Evolutionary conservation across 306 rosid species (phyloP).

Genomic region (Clitoria ternatea): DNA sequence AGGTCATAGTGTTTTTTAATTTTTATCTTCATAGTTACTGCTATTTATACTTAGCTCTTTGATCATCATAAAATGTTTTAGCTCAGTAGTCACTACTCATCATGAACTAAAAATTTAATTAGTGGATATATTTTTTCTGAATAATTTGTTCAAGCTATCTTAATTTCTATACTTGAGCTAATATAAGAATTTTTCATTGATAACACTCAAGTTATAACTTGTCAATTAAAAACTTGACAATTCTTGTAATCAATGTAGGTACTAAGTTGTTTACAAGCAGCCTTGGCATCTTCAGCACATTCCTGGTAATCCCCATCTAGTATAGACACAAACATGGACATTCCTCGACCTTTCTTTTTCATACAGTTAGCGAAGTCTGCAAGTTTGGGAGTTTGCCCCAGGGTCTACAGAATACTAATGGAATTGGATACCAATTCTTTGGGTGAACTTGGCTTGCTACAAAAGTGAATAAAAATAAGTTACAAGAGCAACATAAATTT

Average conservation of each 20-base stretch:
- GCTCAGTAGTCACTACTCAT: too few species aligned
- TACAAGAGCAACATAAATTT: conserved; percentile 4
- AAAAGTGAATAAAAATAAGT: conserved; percentile 21
- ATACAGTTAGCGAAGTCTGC: conserved; percentile 98
- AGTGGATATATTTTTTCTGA: too few species aligned
- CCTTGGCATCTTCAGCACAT: conserved; percentile 88
- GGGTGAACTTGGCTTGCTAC: conserved; percentile 98
- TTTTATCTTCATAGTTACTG: too few species aligned
- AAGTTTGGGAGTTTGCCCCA: conserved; percentile 99
- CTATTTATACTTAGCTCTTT: too few species aligned
- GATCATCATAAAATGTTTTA: too few species aligned
- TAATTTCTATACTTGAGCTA: too few species aligned
- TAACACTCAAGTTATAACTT: too few species aligned
- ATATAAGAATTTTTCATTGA: too few species aligned
- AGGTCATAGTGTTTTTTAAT: too few species aligned
- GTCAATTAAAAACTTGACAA: too few species aligned
- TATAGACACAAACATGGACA: conserved; percentile 93
- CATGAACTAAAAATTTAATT: too few species aligned
- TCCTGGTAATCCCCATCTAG: conserved; percentile 95
- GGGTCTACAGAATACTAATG: conserved; percentile 93
- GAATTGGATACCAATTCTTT: conserved; percentile 99
- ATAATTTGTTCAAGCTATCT: too few species aligned
- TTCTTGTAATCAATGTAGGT: conserved; percentile 93
- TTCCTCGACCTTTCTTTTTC: conserved; percentile 99
- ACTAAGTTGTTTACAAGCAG: conserved; percentile 88